phyloP scores from a whole-genome alignment of 176 grass and related monocot genomes.

The Aegilops longissima region DNA sequence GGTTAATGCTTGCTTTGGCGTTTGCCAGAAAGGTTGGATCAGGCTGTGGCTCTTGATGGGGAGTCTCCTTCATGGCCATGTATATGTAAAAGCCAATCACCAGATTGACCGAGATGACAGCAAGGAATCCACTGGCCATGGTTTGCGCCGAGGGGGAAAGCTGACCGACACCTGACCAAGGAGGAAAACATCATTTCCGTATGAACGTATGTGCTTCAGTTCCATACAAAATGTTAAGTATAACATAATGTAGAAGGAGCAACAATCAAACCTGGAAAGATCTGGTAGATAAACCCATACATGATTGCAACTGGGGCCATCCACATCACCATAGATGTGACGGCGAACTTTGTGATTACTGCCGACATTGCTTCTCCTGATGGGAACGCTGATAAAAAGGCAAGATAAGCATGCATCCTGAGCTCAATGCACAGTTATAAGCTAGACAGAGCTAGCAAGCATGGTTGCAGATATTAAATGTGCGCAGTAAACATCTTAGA shows the following conservation, averaged over 20 bases:
- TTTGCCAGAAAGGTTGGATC: constrained; percentile 82
- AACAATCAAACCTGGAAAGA: constrained; percentile 70
- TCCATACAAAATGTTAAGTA: background rate
- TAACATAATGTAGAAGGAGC: background rate
- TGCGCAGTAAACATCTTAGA: background rate
- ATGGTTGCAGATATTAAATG: background rate
- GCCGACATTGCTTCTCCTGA: constrained; percentile 51
- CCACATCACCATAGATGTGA: constrained; percentile 92
- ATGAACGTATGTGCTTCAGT: background rate
- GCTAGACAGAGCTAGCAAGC: background rate
- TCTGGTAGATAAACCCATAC: constrained; percentile 74
- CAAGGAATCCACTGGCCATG: constrained; percentile 77
- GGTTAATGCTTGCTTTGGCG: constrained; percentile 77
- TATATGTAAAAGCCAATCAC: constrained; percentile 82
- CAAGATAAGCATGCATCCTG: background rate
- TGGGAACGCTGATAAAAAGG: constrained; percentile 4
- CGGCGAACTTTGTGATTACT: constrained; percentile 71
- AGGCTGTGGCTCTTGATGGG: constrained; percentile 62
- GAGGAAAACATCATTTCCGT: background rate
- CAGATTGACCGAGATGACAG: constrained; percentile 83
- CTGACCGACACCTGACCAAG: constrained; percentile 45
- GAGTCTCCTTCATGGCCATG: constrained; percentile 78
- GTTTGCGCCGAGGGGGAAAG: constrained; percentile 71
- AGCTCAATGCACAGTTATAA: background rate
- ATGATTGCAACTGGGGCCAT: constrained; percentile 66